Percentiles rank a stretch among this genome's conserved stretches.
These are phyloP conservation scores for Eucalyptus cladocalyx DNA, from an alignment of 345 rosid genomes.

Conservation along the genomic window DNA sequence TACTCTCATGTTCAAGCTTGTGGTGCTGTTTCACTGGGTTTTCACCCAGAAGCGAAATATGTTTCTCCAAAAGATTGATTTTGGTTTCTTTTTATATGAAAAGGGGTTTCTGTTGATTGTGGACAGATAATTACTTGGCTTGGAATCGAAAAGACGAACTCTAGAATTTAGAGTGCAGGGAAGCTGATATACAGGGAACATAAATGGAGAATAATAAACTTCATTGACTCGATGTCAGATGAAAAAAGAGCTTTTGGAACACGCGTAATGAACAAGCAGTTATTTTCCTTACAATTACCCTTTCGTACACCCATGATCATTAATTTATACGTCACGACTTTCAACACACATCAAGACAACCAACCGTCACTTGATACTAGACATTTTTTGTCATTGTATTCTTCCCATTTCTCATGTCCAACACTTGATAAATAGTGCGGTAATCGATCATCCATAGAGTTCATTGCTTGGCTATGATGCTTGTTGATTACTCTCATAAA, in stretches of 20 bases:
- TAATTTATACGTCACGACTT: background rate
- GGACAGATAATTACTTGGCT: background rate
- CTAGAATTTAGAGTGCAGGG: background rate
- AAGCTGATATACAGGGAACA: background rate
- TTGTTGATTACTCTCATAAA: background rate
- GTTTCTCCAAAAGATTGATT: background rate
- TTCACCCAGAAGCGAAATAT: background rate
- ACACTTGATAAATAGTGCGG: background rate
- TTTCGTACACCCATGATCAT: background rate
- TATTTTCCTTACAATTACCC: background rate
- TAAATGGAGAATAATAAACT: background rate
- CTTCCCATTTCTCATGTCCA: background rate
- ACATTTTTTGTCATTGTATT: background rate
- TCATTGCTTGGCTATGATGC: background rate
- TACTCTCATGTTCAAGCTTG: background rate
- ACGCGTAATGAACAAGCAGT: background rate
- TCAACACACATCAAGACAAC: background rate
- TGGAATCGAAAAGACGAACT: background rate
- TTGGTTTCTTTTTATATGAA: background rate
- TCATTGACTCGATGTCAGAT: background rate
- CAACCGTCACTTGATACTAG: background rate
- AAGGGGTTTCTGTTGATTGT: background rate
- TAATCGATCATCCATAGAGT: background rate
- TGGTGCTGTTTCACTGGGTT: background rate
- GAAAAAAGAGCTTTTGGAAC: background rate